Percentiles rank a stretch among this genome's conserved stretches.
These are phyloP conservation scores for Vanrija sp. DNA, from an alignment of 1,284 basidiomycete species.

Conservation along the genomic window DNA sequence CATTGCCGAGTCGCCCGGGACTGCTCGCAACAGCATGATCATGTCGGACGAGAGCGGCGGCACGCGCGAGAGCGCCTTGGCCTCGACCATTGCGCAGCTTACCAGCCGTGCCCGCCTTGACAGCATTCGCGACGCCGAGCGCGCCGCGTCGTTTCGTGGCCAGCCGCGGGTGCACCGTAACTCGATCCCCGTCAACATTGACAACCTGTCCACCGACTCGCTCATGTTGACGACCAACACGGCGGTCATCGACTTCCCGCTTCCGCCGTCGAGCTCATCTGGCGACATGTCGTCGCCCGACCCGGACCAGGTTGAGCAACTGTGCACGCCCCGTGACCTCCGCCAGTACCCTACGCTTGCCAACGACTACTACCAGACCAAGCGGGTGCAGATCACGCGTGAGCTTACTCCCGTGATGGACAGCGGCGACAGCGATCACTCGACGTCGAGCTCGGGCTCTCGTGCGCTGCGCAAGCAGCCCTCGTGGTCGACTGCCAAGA, in stretches of 20 bases:
- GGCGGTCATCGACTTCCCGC: conserved; percentile 16
- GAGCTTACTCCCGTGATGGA: neutral
- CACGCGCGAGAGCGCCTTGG: conserved; percentile 10
- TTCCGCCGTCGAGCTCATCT: conserved; percentile 18
- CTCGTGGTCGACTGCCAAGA: conserved; percentile 17
- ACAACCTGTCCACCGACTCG: conserved; percentile 18
- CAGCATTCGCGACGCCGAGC: neutral
- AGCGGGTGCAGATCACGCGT: neutral
- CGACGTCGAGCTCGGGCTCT: neutral
- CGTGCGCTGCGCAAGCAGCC: conserved; percentile 11
- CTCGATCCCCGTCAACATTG: conserved; percentile 16
- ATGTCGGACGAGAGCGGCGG: neutral
- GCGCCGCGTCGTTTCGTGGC: neutral
- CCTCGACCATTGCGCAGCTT: conserved; percentile 11
- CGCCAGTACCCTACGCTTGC: conserved; percentile 4
- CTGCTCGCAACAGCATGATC: neutral
- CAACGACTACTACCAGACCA: conserved; percentile 1
- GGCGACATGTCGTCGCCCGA: conserved; percentile 16
- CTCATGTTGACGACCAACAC: conserved; percentile 5
- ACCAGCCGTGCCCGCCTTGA: neutral
- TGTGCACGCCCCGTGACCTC: conserved; percentile 13
- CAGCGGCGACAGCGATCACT: conserved; percentile 8
- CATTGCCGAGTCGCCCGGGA: conserved; percentile 7
- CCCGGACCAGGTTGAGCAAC: conserved; percentile 20
- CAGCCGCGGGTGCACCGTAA: neutral